phyloP scores from a whole-genome alignment of 192 early-diverging fungal species.

The Backusella mclennaniae region DNA sequence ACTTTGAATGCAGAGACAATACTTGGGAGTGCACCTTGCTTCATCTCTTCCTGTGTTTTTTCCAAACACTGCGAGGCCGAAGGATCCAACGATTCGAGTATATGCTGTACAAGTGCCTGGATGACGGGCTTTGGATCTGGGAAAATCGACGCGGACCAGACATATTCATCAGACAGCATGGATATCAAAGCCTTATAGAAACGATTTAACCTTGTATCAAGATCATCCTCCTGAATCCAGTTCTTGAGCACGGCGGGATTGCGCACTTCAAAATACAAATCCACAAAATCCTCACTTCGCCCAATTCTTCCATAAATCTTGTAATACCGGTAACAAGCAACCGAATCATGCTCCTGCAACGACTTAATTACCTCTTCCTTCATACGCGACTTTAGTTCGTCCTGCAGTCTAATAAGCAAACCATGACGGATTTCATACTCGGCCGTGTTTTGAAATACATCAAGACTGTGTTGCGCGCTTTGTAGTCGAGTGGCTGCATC shows the following conservation, averaged over 20 bases:
- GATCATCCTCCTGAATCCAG: constrained; percentile 20
- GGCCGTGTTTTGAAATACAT: constrained; percentile 61
- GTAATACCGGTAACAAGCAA: constrained; percentile 47
- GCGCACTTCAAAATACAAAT: constrained; percentile 56
- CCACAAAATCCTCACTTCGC: constrained; percentile 53
- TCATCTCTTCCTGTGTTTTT: constrained; percentile 29
- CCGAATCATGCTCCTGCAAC: constrained; percentile 56
- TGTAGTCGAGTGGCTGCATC: constrained; percentile 58
- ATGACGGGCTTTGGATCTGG: constrained; percentile 45
- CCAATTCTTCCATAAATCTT: constrained; percentile 60
- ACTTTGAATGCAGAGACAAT: constrained; percentile 48
- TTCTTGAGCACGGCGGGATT: constrained; percentile 48
- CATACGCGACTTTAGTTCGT: constrained; percentile 57
- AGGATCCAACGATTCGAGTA: constrained; percentile 53
- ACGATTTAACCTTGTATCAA: constrained; percentile 9
- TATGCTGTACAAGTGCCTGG: constrained; percentile 46
- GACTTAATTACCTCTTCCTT: constrained; percentile 50
- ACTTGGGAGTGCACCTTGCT: constrained; percentile 35
- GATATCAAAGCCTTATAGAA: background rate
- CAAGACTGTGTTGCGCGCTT: constrained; percentile 65
- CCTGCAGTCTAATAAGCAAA: constrained; percentile 54
- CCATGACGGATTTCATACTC: constrained; percentile 63
- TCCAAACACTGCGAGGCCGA: constrained; percentile 33
- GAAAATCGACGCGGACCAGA: constrained; percentile 58
- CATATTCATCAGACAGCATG: constrained; percentile 51